Conservation (phyloP, 192 early-diverging fungal species). For the Podila clonocystis region DNA sequence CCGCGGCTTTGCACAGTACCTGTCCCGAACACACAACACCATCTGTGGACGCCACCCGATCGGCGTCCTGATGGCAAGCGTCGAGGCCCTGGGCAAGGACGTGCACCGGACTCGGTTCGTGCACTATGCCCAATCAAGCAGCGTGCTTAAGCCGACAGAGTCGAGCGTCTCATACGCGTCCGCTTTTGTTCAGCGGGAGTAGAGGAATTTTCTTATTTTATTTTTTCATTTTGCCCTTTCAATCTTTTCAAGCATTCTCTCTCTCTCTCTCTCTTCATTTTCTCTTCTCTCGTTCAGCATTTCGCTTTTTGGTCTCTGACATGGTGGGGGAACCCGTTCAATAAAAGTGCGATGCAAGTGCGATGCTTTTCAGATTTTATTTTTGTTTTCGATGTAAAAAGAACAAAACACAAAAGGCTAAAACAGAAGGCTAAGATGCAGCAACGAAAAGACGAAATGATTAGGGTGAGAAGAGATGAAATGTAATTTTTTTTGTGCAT, state of each 20-base stretch:
- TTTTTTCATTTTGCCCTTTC: too few species aligned
- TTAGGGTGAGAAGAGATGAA: background rate
- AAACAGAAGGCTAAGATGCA: background rate
- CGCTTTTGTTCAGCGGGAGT: slow-evolving; percentile 26
- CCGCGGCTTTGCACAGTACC: slow-evolving; percentile 72
- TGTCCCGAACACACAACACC: slow-evolving; percentile 85
- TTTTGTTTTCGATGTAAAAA: too few species aligned
- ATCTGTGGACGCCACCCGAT: slow-evolving; percentile 97
- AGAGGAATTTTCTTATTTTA: too few species aligned
- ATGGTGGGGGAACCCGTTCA: too few species aligned
- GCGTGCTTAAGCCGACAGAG: slow-evolving; percentile 24
- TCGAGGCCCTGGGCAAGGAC: slow-evolving; percentile 51
- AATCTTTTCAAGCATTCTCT: background rate
- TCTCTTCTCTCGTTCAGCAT: too few species aligned
- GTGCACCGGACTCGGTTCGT: slow-evolving; percentile 70
- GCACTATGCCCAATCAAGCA: slow-evolving; percentile 87
- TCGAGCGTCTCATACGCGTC: slow-evolving; percentile 49
- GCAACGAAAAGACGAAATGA: background rate
- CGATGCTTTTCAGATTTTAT: too few species aligned
- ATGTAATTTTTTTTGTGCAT: background rate
- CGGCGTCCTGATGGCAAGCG: slow-evolving; percentile 78
- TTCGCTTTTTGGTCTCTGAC: too few species aligned
- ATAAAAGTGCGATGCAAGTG: background rate
- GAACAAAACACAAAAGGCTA: background rate
- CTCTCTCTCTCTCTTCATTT: too few species aligned